Percentiles rank a stretch among this genome's conserved stretches.
These are phyloP conservation scores for Teratosphaeria destructans DNA, from an alignment of 2,329 filamentous ascomycete genomes.

Conservation along the genomic window DNA sequence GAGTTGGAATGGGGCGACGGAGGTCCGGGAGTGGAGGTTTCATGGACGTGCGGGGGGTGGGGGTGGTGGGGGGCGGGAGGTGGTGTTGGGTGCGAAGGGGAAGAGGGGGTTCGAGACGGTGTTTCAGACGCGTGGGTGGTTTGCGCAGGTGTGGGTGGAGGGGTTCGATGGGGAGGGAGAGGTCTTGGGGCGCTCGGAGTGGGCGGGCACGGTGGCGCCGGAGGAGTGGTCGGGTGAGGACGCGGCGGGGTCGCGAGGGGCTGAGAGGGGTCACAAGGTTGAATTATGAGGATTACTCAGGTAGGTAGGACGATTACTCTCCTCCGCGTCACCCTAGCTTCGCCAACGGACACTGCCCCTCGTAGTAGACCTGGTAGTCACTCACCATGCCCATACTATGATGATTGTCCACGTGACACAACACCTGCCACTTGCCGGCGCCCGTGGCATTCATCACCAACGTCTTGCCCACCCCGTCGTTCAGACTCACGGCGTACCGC, in stretches of 20 bases:
- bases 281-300: neutral
- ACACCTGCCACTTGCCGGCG: slow-evolving; percentile 17
- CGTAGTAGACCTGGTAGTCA: slow-evolving; percentile 12
- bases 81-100: neutral
- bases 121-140: neutral
- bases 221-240: neutral
- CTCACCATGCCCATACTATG: slow-evolving; percentile 14
- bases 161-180: neutral
- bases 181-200: neutral
- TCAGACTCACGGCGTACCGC: slow-evolving; percentile 8
- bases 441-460: slow-evolving; percentile 18
- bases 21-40: neutral
- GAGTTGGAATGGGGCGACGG: slow-evolving; percentile 2
- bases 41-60: neutral
- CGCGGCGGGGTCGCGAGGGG: too few relatives aligned
- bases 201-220: neutral
- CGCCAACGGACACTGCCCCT: slow-evolving; percentile 9
- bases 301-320: neutral
- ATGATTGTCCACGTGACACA: slow-evolving; percentile 17
- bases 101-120: neutral
- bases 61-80: neutral
- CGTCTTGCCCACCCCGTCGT: slow-evolving; percentile 19
- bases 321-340: neutral
- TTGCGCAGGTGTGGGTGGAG: neutral
- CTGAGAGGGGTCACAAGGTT: neutral